These are phyloP conservation scores for Pugionium cornutum DNA, from an alignment of 345 rosid species.

Conservation along the genomic window DNA sequence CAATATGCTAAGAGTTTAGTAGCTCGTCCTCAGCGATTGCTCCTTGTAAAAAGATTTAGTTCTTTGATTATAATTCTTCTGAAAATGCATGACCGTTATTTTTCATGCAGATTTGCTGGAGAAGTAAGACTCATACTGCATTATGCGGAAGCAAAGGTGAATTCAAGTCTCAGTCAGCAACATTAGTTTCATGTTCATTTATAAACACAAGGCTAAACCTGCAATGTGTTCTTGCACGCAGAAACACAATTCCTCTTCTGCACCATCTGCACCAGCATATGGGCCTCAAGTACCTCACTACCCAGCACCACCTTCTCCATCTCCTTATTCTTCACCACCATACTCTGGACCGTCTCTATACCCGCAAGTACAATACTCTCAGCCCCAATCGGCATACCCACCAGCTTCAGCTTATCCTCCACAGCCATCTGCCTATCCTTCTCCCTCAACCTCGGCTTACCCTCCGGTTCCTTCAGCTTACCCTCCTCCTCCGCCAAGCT, in stretches of 20 bases:
- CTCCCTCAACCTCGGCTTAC: slow-evolving; percentile 33
- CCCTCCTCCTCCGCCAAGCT: slow-evolving; percentile 41
- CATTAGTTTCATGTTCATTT: not conserved
- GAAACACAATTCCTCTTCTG: slow-evolving; percentile 44
- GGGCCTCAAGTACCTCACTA: slow-evolving; percentile 41
- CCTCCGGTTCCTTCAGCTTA: slow-evolving; percentile 47
- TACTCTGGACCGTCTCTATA: slow-evolving; percentile 38
- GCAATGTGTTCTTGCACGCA: slow-evolving; percentile 36
- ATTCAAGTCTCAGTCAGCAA: slow-evolving; percentile 13
- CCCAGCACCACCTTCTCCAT: slow-evolving; percentile 41
- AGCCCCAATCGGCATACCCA: slow-evolving; percentile 46
- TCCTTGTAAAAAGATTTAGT: not conserved
- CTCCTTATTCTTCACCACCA: slow-evolving; percentile 42
- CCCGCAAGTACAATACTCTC: slow-evolving; percentile 38
- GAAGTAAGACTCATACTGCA: slow-evolving; percentile 74
- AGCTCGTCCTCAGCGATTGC: not conserved
- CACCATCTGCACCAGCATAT: slow-evolving; percentile 55
- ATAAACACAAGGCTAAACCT: not conserved
- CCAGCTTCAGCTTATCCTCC: slow-evolving; percentile 47
- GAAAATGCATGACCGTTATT: slow-evolving; percentile 18
- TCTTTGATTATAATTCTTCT: not conserved
- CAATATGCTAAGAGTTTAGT: not conserved
- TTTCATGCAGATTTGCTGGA: slow-evolving; percentile 69
- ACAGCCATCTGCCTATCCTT: slow-evolving; percentile 43
- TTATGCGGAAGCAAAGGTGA: slow-evolving; percentile 62